Evolutionary conservation across 108 stramenopile genomes (phyloP).

Genomic region (Cyclotella choctawhatcheeana): DNA sequence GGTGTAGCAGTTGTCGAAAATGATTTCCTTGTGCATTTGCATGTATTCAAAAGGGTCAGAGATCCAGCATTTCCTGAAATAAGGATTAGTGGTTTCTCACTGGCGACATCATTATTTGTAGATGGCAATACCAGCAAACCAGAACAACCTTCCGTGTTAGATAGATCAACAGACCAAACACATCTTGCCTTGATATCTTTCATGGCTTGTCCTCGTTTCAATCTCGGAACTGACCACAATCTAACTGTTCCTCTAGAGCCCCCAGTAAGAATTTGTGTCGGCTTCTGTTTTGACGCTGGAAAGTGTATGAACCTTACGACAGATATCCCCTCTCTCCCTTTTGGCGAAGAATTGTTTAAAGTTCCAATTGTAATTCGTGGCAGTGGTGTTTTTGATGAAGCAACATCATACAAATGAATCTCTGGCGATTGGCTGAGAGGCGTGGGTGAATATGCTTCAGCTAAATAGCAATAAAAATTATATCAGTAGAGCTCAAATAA

Average conservation of each 20-base stretch:
- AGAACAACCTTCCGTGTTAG: slow-evolving; percentile 37
- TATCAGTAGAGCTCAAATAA: not conserved
- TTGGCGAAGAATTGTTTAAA: not conserved
- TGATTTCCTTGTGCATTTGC: slow-evolving; percentile 48
- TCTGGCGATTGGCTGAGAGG: slow-evolving; percentile 28
- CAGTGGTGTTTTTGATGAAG: slow-evolving; percentile 22
- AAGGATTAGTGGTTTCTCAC: slow-evolving; percentile 35
- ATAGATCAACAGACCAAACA: slow-evolving; percentile 41
- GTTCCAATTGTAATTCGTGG: slow-evolving; percentile 34
- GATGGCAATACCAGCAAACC: slow-evolving; percentile 29
- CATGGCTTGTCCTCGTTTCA: slow-evolving; percentile 14
- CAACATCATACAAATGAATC: slow-evolving; percentile 38
- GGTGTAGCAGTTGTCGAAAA: slow-evolving; percentile 51
- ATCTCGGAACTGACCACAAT: slow-evolving; percentile 42
- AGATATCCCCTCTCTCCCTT: slow-evolving; percentile 29
- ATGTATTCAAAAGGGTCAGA: slow-evolving; percentile 42
- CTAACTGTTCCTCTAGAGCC: slow-evolving; percentile 35
- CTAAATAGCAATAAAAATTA: not conserved
- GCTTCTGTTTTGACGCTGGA: not conserved
- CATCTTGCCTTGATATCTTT: slow-evolving; percentile 29
- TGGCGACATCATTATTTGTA: not conserved
- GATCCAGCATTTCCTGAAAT: slow-evolving; percentile 37
- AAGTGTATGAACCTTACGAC: slow-evolving; percentile 14
- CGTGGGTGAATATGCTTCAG: not conserved
- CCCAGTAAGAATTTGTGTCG: slow-evolving; percentile 36